Evolutionary conservation across 352 stramenopile species (phyloP), one percentile per base, ranked within the genome.

Genomic region (Phytophthora megakarya): DNA sequence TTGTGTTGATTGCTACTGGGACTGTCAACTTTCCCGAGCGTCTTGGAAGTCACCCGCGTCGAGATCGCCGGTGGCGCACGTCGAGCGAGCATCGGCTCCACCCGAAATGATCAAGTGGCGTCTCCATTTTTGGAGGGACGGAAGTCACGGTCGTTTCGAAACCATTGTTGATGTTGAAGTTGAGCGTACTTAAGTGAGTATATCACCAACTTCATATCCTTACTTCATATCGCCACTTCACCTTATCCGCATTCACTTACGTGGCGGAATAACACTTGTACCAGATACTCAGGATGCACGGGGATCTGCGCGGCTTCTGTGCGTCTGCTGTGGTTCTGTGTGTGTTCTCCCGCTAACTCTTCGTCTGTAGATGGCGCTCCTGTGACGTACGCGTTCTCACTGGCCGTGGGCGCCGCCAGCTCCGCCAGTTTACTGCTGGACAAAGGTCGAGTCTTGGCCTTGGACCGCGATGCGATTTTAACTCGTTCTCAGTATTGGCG

Each of bases 261-360:
- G 69, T 76, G 65, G 53, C 55, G n/a, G n/a, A n/a, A n/a, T n/a
- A n/a, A n/a, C n/a, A n/a, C 32, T 16, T 10, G 23, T 44, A 37
- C 25, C 16, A 22, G 40, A 40, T 26, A 35, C 12, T 21, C 42
- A 75, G 51, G 39, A 93, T 93, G 84, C 84, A 93, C 70, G 78
- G 72, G 35, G 84, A 93, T 65, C 61, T 93, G 50, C 80, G 81
- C 37, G 84, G 84, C 76, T 93, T 93, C 78, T 93, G 84, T 93
- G 48, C 58, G 81, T 89, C 45, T 32, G 12, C 48, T 23, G 30
- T 19, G 18, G 8, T 35, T 11, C 13, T 13, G 30, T 35, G 1
- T 35, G 2, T 12, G 21, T 49, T 15, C 35, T 75, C 32, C 37
- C 65, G 80, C 32, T 35, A n/a, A 30, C n/a, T 61, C 6, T 66